Percentiles rank a stretch among this genome's conserved stretches.
Evolutionary conservation across 2,329 filamentous ascomycete species (phyloP).

Genomic region (Venturia carpophila): DNA sequence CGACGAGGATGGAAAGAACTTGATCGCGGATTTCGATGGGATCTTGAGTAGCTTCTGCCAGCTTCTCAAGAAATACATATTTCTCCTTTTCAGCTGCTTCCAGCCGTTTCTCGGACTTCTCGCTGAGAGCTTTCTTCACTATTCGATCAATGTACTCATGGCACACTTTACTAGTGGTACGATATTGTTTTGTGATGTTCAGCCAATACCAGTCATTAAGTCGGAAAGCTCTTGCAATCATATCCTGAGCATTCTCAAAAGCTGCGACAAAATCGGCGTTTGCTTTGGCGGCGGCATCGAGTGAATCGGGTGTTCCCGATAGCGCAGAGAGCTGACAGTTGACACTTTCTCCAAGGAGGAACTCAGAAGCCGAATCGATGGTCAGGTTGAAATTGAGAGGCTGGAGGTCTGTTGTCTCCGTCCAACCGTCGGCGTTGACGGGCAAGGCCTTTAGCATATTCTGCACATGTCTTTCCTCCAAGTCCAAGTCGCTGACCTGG

Average conservation of each 20-base stretch:
- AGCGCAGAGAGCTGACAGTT: conserved; percentile 14
- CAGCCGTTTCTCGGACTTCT: conserved; percentile 28
- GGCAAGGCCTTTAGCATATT: conserved; percentile 28
- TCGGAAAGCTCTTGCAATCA: conserved; percentile 9
- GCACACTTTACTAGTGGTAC: conserved; percentile 28
- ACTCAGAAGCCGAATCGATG: conserved; percentile 59
- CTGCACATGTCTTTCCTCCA: conserved; percentile 31
- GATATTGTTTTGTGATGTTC: conserved; percentile 20
- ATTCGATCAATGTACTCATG: conserved; percentile 44
- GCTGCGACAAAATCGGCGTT: conserved; percentile 15
- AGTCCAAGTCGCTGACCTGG: conserved; percentile 31
- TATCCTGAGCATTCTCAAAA: conserved; percentile 15
- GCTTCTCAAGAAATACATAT: conserved; percentile 45
- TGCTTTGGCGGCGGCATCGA: conserved; percentile 24
- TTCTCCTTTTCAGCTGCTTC: conserved; percentile 25
- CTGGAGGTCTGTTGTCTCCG: conserved; percentile 42
- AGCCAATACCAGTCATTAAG: conserved; percentile 9
- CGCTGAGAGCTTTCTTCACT: conserved; percentile 37
- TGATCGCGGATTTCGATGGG: conserved; percentile 42
- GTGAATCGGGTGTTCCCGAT: conserved; percentile 20
- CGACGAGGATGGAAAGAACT: conserved; percentile 43
- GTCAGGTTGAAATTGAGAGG: conserved; percentile 58
- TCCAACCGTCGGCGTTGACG: conserved; percentile 4
- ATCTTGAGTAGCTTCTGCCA: conserved; percentile 41
- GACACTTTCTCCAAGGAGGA: conserved; percentile 52